Conservation (phyloP, 257 asterid species). For the Solanum medicagineum region DNA sequence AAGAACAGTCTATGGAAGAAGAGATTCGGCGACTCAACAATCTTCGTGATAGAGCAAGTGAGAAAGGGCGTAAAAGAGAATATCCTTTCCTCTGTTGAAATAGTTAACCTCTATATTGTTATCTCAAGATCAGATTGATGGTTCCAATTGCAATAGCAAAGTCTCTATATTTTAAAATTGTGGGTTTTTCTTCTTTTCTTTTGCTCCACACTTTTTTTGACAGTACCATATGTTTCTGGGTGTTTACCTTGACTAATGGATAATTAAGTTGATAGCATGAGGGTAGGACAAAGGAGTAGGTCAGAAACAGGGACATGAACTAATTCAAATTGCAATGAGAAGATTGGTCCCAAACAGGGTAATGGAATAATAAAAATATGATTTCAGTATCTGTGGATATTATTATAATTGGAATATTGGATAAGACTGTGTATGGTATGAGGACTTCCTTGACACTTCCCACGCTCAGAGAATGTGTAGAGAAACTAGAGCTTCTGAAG, state of each 20-base stretch:
- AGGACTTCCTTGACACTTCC: slow-evolving; percentile 53
- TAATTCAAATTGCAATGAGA: not conserved
- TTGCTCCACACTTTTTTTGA: not conserved
- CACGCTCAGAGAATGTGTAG: slow-evolving; percentile 66
- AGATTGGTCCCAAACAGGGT: not conserved
- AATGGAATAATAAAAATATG: not conserved
- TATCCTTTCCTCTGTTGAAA: slow-evolving; percentile 18
- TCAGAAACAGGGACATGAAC: not conserved
- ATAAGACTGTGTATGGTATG: not conserved
- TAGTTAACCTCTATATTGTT: not conserved
- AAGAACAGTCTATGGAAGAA: not conserved
- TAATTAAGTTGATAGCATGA: not conserved
- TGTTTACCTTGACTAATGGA: not conserved
- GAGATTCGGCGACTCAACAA: slow-evolving; percentile 28
- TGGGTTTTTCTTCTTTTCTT: not conserved
- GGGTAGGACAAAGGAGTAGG: not conserved
- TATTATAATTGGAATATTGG: not conserved
- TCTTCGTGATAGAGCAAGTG: slow-evolving; percentile 33
- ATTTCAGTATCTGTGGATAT: not conserved
- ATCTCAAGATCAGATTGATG: not conserved
- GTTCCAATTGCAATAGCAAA: not conserved
- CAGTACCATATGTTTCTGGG: not conserved
- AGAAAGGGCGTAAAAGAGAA: slow-evolving; percentile 11
- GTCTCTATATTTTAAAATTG: not conserved
- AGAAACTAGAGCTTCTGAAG: slow-evolving; percentile 47